Percentiles rank a stretch among this genome's conserved stretches.
phyloP scores from a whole-genome alignment of 768 basidiomycete species.

The Suillus americanus region DNA sequence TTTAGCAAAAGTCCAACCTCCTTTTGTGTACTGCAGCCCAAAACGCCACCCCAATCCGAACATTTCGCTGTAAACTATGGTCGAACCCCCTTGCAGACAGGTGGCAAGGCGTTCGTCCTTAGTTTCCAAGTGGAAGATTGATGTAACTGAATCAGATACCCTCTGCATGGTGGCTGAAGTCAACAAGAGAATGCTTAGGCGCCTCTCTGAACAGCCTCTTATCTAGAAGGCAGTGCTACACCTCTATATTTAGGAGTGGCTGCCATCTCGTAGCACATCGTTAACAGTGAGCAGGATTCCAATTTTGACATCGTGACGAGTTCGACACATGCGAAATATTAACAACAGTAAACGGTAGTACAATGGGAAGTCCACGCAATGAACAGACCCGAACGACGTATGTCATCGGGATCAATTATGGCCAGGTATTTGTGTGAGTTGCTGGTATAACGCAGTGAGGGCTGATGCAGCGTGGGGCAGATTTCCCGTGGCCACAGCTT shows the following conservation, averaged over 20 bases:
- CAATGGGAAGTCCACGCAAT: background rate
- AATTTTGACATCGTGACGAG: background rate
- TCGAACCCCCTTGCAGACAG: slow-evolving; percentile 10
- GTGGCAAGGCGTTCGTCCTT: slow-evolving; percentile 19
- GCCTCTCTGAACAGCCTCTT: background rate
- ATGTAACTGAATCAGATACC: slow-evolving; percentile 23
- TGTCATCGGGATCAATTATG: background rate
- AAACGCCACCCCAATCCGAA: slow-evolving; percentile 31
- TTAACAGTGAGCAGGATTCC: background rate
- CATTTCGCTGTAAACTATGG: slow-evolving; percentile 23
- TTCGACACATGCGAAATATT: background rate
- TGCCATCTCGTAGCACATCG: background rate
- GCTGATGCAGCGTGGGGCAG: slow-evolving; percentile 7
- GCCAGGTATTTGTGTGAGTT: background rate
- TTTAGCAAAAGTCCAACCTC: background rate
- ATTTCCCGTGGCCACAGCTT: slow-evolving; percentile 1
- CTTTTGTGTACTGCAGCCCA: slow-evolving; percentile 15
- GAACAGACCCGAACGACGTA: background rate
- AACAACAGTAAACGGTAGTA: background rate
- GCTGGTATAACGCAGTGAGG: background rate
- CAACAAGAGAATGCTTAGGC: background rate
- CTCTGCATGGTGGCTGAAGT: slow-evolving; percentile 17
- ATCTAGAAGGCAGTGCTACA: background rate
- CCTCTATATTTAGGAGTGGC: background rate
- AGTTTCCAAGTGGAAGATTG: slow-evolving; percentile 25